Base-by-base conservation (phyloP, 305 asterid genomes). In the Fraxinus sp. region DNA sequence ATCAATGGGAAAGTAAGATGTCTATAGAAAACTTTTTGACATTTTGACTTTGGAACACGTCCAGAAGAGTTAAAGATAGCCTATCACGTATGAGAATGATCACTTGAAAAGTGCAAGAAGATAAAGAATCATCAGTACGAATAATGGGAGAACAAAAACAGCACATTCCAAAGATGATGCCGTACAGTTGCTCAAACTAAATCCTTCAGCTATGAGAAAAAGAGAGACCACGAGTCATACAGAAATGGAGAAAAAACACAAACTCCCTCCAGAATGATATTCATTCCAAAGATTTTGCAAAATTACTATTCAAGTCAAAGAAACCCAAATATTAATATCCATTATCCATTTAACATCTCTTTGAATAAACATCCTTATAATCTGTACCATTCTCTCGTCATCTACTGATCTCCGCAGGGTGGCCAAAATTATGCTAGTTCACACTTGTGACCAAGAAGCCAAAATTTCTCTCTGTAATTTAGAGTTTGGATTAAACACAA, bases 1-100 rank as follows among this genome's bases (percentile, higher is more conserved):
- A 41, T 77, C 18, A 82, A 68, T 18, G n/a, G 26, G 64, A 80
- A 79, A 81, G 39, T 78, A 64, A 62, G 71, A 83, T 18, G 46
- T 66, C 49, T 30, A 80, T 72, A 18, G 59, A 36, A 37, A 83
- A 66, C 75, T 43, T 43, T 46, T 46, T 46, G 57, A 46, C 57
- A 46, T 57, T 57, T 57, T 62, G 75, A 66, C 46, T 35, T 79
- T 70, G 79, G 81, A 76, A 55, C 41, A 75, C 73, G 80, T 22
- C 66, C 73, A 57, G 76, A 72, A 32, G 49, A 37, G 82, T 72
- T 22, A 16, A 78, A 43, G 32, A 33, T 46, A 78, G 79, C 24
- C 79, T 39, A 33, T 33, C 46, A 33, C 1, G 37, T 77, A 35
- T 71, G 33, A 62, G 76, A 37, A 81, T 76, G 9, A 37, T 28